phyloP scores from a whole-genome alignment of 2,329 filamentous ascomycete genomes.

The Corniculantispora saksenae region DNA sequence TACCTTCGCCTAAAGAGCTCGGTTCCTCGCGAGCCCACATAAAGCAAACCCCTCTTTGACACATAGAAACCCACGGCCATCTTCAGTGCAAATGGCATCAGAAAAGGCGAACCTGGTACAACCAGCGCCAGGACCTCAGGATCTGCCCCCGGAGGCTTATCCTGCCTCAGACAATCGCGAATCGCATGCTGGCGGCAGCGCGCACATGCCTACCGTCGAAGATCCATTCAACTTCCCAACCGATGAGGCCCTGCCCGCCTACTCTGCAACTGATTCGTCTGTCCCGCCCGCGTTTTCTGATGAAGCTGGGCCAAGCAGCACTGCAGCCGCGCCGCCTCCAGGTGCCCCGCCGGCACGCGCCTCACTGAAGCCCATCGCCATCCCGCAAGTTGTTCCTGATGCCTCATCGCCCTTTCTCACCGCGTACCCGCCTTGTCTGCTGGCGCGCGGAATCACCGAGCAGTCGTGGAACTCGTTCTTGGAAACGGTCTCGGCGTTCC shows the following conservation, averaged over 20 bases:
- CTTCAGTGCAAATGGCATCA: not conserved
- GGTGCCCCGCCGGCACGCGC: not conserved
- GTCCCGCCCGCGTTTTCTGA: not conserved
- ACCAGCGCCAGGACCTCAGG: not conserved
- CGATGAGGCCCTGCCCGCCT: constrained; percentile 32
- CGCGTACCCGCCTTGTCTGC: constrained; percentile 40
- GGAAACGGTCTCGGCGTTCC: constrained; percentile 46
- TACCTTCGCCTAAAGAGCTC: not conserved
- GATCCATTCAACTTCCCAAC: constrained; percentile 44
- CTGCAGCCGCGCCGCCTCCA: constrained; percentile 6
- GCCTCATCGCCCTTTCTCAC: constrained; percentile 40
- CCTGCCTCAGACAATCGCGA: not conserved
- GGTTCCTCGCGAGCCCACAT: not conserved
- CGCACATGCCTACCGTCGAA: constrained; percentile 34
- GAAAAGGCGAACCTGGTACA: constrained; percentile 4
- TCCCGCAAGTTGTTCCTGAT: constrained; percentile 39
- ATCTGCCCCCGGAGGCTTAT: constrained; percentile 16
- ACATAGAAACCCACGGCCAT: not conserved
- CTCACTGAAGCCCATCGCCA: constrained; percentile 37
- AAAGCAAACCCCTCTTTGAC: not conserved
- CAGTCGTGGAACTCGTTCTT: constrained; percentile 38
- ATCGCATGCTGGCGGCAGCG: not conserved
- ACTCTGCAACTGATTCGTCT: constrained; percentile 20
- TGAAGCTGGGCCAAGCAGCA: constrained; percentile 9
- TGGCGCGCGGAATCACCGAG: constrained; percentile 38